Evolutionary conservation across 176 grass and related monocot species (phyloP).

Genomic region (Ampelocalamus luodianensis): DNA sequence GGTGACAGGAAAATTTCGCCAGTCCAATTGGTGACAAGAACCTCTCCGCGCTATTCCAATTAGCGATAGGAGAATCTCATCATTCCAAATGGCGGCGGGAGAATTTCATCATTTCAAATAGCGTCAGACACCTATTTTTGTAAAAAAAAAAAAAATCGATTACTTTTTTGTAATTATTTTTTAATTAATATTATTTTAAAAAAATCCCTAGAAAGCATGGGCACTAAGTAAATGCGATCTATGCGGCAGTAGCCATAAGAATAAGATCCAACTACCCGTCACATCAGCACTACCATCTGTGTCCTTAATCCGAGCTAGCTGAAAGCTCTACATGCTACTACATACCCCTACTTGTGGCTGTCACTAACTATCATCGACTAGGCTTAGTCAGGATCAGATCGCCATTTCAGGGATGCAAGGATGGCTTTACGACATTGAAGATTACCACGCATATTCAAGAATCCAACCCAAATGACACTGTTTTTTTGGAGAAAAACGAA

Average conservation of each 20-base stretch:
- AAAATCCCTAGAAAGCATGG: background rate
- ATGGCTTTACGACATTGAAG: background rate
- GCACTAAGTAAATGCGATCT: background rate
- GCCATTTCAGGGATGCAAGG: background rate
- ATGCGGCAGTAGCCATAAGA: background rate
- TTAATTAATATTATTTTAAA: no score
- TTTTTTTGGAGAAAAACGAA: background rate
- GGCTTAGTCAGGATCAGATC: background rate
- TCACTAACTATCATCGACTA: background rate
- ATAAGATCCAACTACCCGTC: slow-evolving; percentile 14
- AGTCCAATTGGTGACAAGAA: no score
- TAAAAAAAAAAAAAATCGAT: no score
- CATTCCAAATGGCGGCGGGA: no score
- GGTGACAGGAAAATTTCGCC: no score
- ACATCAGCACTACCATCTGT: background rate
- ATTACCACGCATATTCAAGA: background rate
- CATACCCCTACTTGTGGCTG: background rate
- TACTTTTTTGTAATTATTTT: no score
- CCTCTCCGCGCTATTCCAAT: no score
- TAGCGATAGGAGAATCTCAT: no score
- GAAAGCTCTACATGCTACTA: background rate
- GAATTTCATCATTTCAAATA: no score
- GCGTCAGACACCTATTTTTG: no score
- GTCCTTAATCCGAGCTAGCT: background rate
- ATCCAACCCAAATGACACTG: background rate